These are phyloP conservation scores for Phlegmacium glaucopus DNA, from an alignment of 768 basidiomycete species.

Conservation along the genomic window DNA sequence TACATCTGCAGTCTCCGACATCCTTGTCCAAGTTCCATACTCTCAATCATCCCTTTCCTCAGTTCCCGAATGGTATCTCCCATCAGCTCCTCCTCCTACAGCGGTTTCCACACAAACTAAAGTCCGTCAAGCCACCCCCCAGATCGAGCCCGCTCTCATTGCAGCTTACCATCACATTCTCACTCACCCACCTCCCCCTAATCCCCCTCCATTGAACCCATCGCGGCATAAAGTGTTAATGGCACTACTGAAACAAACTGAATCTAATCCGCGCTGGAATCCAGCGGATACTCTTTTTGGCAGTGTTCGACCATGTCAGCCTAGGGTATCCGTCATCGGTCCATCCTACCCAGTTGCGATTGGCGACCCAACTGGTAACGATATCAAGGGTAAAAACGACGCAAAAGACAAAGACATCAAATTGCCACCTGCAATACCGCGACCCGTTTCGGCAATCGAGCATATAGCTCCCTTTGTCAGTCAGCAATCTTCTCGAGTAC, in stretches of 20 bases:
- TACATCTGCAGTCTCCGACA: constrained; percentile 59
- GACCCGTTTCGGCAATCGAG: constrained; percentile 40
- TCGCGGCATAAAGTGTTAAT: constrained; percentile 75
- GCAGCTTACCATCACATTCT: constrained; percentile 76
- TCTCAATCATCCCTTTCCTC: constrained; percentile 66
- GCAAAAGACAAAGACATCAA: constrained; percentile 50
- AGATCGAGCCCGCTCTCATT: constrained; percentile 61
- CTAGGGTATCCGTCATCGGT: constrained; percentile 58
- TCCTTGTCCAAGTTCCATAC: constrained; percentile 70
- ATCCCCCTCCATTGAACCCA: constrained; percentile 49
- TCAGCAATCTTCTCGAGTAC: constrained; percentile 62
- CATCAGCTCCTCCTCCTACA: constrained; percentile 32
- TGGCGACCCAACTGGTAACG: constrained; percentile 20
- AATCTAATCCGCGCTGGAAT: constrained; percentile 63
- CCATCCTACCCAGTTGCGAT: constrained; percentile 63
- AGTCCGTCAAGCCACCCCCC: constrained; percentile 43
- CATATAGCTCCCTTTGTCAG: constrained; percentile 63
- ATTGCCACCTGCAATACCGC: constrained; percentile 45
- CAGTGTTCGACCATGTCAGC: constrained; percentile 53
- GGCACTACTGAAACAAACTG: constrained; percentile 57
- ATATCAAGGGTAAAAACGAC: constrained; percentile 25
- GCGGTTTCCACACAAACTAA: constrained; percentile 14
- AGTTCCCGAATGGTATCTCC: constrained; percentile 69
- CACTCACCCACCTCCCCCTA: constrained; percentile 58
- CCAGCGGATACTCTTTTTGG: constrained; percentile 63